Evolutionary conservation across 768 basidiomycete species (phyloP).

Genomic region (Boletus coccyginus): DNA sequence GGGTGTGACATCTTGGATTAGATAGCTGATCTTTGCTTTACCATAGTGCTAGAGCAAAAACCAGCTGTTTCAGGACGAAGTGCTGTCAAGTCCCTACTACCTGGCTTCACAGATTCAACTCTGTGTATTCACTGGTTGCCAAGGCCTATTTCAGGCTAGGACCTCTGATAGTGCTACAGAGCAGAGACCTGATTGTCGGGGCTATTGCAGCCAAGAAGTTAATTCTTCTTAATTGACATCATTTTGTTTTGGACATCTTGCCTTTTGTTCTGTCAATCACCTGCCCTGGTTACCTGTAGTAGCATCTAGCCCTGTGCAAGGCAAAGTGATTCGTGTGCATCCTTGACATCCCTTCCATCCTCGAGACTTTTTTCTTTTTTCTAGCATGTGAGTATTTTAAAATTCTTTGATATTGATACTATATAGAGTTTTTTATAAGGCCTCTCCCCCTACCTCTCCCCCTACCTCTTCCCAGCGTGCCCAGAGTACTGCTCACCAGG

Average conservation of each 20-base stretch:
- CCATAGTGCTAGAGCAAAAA: background rate
- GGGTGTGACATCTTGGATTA: no score
- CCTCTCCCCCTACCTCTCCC: no score
- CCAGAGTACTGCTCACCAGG: background rate
- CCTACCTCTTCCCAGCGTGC: background rate
- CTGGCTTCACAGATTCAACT: constrained; percentile 14
- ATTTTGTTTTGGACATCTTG: background rate
- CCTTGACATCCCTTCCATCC: no score
- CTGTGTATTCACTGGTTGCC: constrained; percentile 9
- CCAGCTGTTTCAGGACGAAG: background rate
- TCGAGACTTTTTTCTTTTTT: no score
- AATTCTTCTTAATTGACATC: no score
- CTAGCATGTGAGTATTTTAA: no score
- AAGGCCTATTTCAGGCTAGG: no score
- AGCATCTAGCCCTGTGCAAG: no score
- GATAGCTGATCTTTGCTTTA: no score
- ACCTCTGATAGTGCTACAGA: constrained; percentile 4
- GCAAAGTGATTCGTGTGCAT: background rate
- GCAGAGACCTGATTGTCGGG: background rate
- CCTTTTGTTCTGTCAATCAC: constrained; percentile 2
- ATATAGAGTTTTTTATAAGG: background rate
- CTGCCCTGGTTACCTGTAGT: background rate
- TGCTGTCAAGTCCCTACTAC: constrained; percentile 7
- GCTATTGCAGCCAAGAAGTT: background rate
- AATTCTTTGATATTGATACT: no score